phyloP scores from a whole-genome alignment of 2,329 filamentous ascomycete species.

The Penicillium sp. region DNA sequence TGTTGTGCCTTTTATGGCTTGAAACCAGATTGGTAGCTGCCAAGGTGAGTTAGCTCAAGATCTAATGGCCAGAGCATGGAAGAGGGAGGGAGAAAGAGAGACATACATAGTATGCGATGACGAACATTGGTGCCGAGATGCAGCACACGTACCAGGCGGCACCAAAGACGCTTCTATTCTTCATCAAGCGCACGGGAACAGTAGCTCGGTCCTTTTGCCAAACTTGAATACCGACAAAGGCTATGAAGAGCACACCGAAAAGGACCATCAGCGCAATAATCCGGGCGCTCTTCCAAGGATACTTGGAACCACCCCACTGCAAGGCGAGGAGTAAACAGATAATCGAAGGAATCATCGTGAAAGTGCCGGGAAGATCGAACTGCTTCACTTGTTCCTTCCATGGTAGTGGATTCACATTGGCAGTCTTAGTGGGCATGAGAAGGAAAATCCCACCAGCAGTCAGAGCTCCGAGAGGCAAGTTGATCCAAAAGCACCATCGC shows the following conservation, averaged over 20 bases:
- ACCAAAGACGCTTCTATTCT: slow-evolving; percentile 32
- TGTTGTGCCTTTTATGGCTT: slow-evolving; percentile 49
- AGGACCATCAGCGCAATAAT: slow-evolving; percentile 56
- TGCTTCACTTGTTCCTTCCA: slow-evolving; percentile 45
- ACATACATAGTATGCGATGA: slow-evolving; percentile 22
- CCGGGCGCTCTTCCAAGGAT: slow-evolving; percentile 49
- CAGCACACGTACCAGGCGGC: slow-evolving; percentile 10
- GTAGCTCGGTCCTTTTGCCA: slow-evolving; percentile 48
- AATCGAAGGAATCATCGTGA: slow-evolving; percentile 34
- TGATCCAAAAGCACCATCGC: slow-evolving; percentile 52
- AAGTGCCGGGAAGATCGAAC: slow-evolving; percentile 42
- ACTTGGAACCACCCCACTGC: slow-evolving; percentile 51
- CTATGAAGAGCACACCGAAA: slow-evolving; percentile 53
- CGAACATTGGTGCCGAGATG: slow-evolving; percentile 13
- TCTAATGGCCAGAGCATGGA: too few relatives aligned
- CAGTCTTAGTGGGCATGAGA: slow-evolving; percentile 49
- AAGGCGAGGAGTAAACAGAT: slow-evolving; percentile 46
- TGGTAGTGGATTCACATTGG: slow-evolving; percentile 13
- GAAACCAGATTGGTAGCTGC: slow-evolving; percentile 51
- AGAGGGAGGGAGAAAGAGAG: too few relatives aligned
- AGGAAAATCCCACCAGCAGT: slow-evolving; percentile 53
- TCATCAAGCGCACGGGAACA: slow-evolving; percentile 50
- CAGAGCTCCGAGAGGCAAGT: slow-evolving; percentile 47
- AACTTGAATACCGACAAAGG: slow-evolving; percentile 43
- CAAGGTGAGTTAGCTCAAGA: slow-evolving; percentile 11